A percentile compares a stretch with the other conserved stretches of the same genome.
Evolutionary conservation across 768 basidiomycete genomes (phyloP).

Genomic region (Crepidotus variabilis): DNA sequence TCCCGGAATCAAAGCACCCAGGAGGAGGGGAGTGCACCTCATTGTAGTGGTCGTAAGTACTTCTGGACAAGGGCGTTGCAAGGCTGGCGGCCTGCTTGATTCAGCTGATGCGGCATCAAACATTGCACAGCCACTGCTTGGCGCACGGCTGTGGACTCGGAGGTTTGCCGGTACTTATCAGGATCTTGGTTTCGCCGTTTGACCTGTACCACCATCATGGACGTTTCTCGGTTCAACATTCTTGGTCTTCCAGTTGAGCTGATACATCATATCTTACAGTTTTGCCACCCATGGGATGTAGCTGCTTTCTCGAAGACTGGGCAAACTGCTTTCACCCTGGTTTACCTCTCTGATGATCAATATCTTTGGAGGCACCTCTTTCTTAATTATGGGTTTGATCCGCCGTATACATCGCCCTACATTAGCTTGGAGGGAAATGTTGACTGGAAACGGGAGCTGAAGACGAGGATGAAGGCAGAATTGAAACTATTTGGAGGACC

Average conservation of each 20-base stretch:
- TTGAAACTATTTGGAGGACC: conserved; percentile 15
- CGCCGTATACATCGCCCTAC: conserved; percentile 40
- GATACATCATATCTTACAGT: conserved; percentile 50
- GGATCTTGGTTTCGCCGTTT: no score
- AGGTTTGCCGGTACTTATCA: no score
- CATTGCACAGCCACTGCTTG: not conserved
- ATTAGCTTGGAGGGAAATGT: conserved; percentile 10
- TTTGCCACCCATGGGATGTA: conserved; percentile 56
- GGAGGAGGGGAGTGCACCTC: not conserved
- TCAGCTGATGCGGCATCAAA: not conserved
- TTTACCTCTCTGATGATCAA: conserved; percentile 48
- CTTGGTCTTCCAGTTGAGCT: conserved; percentile 55
- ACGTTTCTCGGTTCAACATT: conserved; percentile 10
- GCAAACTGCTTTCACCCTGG: conserved; percentile 39
- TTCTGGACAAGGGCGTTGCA: no score
- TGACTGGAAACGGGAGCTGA: conserved; percentile 34
- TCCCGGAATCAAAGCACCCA: not conserved
- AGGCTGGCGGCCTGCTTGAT: not conserved
- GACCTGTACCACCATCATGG: not conserved
- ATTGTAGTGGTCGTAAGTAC: not conserved
- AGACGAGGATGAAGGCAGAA: conserved; percentile 39
- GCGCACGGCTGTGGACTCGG: no score
- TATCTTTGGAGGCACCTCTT: conserved; percentile 71
- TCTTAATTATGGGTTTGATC: conserved; percentile 57
- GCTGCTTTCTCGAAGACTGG: conserved; percentile 58